Evolutionary conservation across 2,329 filamentous ascomycete genomes (phyloP).

Genomic region (Cladophialophora psammophila): DNA sequence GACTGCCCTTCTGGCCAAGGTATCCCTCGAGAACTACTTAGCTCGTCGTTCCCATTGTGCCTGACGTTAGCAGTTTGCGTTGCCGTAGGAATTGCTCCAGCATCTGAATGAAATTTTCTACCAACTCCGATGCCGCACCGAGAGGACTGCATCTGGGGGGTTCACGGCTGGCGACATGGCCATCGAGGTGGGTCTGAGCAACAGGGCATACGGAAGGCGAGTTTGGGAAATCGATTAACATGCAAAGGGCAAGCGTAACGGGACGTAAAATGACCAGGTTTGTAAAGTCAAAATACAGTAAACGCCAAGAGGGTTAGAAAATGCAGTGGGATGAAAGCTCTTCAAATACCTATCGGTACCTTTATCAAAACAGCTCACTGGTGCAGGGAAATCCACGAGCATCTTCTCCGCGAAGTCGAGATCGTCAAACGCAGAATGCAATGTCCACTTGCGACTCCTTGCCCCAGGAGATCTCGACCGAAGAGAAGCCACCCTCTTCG

Average conservation of each 20-base stretch:
- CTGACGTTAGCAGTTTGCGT: neutral
- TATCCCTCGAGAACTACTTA: neutral
- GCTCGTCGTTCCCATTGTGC: neutral
- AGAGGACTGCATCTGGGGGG: neutral
- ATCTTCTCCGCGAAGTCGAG: neutral
- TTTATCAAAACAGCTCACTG: neutral
- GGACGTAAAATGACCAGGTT: slow-evolving; percentile 10
- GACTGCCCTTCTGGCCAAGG: neutral
- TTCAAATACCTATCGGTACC: neutral
- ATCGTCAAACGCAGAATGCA: neutral
- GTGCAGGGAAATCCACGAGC: neutral
- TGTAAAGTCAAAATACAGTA: slow-evolving; percentile 17
- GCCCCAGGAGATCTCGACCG: neutral
- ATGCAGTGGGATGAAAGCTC: neutral
- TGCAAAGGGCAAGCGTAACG: slow-evolving; percentile 6
- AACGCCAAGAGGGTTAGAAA: slow-evolving; percentile 6
- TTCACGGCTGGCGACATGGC: neutral
- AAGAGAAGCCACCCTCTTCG: too few species aligned
- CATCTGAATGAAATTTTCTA: neutral
- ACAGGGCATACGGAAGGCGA: neutral
- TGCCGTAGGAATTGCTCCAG: slow-evolving; percentile 2
- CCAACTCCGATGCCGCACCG: neutral
- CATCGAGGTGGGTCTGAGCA: slow-evolving; percentile 1
- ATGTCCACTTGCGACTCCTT: neutral
- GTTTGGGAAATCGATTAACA: neutral